A percentile compares a stretch with the other conserved stretches of the same genome.
phyloP scores from a whole-genome alignment of 768 basidiomycete species.

The Hypholoma fasciculare region DNA sequence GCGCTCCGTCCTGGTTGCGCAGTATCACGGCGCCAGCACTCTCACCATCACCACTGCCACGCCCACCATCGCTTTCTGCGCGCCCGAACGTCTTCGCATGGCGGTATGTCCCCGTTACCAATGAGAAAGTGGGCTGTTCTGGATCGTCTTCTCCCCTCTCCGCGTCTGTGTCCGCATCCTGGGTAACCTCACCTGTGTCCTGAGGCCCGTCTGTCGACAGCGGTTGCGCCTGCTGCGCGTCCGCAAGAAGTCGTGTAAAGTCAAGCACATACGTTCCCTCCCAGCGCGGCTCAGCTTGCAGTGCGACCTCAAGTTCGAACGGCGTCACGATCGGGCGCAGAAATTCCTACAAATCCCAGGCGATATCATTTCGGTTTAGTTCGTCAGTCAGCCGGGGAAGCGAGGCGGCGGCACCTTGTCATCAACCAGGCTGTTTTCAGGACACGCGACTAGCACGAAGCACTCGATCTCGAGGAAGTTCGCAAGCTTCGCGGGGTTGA shows the following conservation, averaged over 20 bases:
- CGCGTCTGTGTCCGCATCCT: conserved; percentile 18
- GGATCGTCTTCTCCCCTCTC: conserved; percentile 43
- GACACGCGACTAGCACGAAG: conserved; percentile 93
- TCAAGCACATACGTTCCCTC: conserved; percentile 79
- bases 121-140: conserved; percentile 82
- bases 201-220: too few species aligned
- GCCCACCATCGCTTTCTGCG: conserved; percentile 10
- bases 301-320: conserved; percentile 82
- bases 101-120: conserved; percentile 84
- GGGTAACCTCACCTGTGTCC: too few species aligned
- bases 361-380: too few species aligned
- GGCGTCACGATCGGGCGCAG: conserved; percentile 91
- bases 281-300: conserved; percentile 71
- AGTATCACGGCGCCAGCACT: conserved; percentile 45
- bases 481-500: conserved; percentile 91
- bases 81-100: conserved; percentile 67
- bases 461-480: conserved; percentile 98
- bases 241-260: conserved; percentile 59
- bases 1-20: conserved; percentile 62
- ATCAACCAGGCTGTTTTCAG: conserved; percentile 85
- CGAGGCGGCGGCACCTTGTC: conserved; percentile 43
- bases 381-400: too few species aligned
- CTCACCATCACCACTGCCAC: neutral
- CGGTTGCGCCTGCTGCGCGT: conserved; percentile 10
- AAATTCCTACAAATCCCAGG: conserved; percentile 63